phyloP scores from a whole-genome alignment of 345 rosid species.

The Rhizophora apiculata region DNA sequence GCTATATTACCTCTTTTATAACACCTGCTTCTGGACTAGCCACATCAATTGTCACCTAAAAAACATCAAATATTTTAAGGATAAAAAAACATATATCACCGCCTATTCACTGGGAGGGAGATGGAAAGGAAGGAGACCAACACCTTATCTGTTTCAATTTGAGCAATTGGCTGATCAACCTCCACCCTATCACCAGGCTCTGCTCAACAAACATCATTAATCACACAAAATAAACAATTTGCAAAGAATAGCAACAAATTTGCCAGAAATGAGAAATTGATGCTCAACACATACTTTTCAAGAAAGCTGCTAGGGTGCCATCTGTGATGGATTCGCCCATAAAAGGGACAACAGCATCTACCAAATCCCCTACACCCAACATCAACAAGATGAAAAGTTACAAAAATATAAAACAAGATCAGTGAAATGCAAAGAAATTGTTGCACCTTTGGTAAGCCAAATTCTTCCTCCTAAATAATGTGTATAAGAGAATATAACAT shows the following conservation, averaged over 20 bases:
- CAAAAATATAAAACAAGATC: neutral
- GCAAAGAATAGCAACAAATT: neutral
- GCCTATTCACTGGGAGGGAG: neutral
- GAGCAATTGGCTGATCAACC: constrained; percentile 88
- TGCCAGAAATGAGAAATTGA: neutral
- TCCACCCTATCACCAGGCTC: constrained; percentile 93
- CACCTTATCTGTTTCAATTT: constrained; percentile 97
- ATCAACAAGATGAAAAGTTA: neutral
- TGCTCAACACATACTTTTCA: constrained; percentile 53
- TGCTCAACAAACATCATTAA: constrained; percentile 30
- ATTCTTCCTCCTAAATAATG: neutral
- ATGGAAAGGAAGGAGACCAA: neutral
- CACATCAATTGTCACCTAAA: constrained; percentile 81
- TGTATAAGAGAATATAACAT: neutral
- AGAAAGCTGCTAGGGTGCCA: constrained; percentile 68
- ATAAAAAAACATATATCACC: neutral
- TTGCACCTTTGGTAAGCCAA: neutral
- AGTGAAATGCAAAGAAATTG: neutral
- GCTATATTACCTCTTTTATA: constrained; percentile 54
- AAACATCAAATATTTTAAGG: neutral
- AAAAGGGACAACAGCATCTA: constrained; percentile 76
- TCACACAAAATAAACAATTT: constrained; percentile 6
- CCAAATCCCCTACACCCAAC: constrained; percentile 47
- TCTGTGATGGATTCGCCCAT: constrained; percentile 91
- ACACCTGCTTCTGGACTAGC: constrained; percentile 85